Base-by-base conservation (phyloP, 2,329 filamentous ascomycete genomes). In the Sarocladiaceae sp. region DNA sequence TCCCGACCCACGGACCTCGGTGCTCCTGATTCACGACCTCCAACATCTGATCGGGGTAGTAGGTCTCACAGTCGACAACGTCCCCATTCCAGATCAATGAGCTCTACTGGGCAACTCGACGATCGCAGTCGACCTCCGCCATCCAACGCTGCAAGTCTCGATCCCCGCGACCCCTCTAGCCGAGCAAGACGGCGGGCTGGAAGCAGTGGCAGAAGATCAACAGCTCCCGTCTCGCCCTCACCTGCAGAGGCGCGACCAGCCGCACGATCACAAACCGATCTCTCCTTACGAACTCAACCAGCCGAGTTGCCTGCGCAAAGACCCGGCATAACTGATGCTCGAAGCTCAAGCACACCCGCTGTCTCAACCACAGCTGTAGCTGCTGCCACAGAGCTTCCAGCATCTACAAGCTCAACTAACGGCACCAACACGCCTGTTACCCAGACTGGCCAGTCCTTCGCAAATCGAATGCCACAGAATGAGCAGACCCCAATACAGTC, bases 231-330 rank as follows among this genome's bases (percentile, higher is more conserved):
- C 15, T 63, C 64, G 42, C 60, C 65, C 13, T 60, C 66, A 2
- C 58, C 68, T 32, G 56, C 67, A 21, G 66, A 74, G 11, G 56
- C 66, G 20, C 66, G 70, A 43, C 72, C 74, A 33, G 73, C 77
- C 11, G 69, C 76, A 18, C 74, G 76, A 18, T 87, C 85, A 15
- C 76, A 82, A 37, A 84, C 78, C 2, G 84, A 89, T 55, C 64
- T 88, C 7, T 62, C 65, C 2, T 49, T 69, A 4, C 67, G 69
- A 33, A 40, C 70, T 6, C 65, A 65, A 18, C 61, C 60, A 7
- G 56, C 62, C 12, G 69, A 70, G 19, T 52, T 62, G 4, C 53
- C 59, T 2, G 51, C 58, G 4, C 59, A 58, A 11, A 64, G 70
- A 31, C 65, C 71, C 2, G 60, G 58, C 33, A 60, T 70, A 21